Percentiles rank a stretch among this genome's conserved stretches.
Evolutionary conservation across 192 early-diverging fungal genomes (phyloP).

Genomic region (Coemansia sp.): DNA sequence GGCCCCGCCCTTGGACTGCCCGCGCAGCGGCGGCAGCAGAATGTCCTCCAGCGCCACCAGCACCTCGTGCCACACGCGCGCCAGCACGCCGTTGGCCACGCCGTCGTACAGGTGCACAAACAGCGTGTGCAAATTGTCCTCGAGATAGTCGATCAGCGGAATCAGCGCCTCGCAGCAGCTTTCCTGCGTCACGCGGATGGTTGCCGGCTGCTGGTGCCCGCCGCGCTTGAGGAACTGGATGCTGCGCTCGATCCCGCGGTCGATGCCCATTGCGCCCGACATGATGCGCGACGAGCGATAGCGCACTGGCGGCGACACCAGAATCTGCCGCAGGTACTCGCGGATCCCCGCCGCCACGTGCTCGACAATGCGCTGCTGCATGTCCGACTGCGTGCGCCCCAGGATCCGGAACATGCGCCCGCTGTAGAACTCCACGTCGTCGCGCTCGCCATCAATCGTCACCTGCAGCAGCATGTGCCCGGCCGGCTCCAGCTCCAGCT

Average conservation of each 20-base stretch:
- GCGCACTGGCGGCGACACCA: constrained; percentile 49
- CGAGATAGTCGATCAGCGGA: constrained; percentile 72
- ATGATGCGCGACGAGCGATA: constrained; percentile 29
- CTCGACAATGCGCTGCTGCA: constrained; percentile 67
- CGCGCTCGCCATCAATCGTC: constrained; percentile 73
- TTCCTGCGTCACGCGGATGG: constrained; percentile 43
- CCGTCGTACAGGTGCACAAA: constrained; percentile 63
- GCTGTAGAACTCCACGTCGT: constrained; percentile 81
- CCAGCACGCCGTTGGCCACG: constrained; percentile 62
- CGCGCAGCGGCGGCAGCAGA: constrained; percentile 65
- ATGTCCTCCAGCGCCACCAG: constrained; percentile 63
- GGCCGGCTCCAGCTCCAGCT: constrained; percentile 63
- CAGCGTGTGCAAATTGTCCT: constrained; percentile 62
- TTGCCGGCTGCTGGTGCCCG: constrained; percentile 32
- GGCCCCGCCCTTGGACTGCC: constrained; percentile 52
- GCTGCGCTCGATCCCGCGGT: constrained; percentile 53
- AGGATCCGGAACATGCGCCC: constrained; percentile 70
- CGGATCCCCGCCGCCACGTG: constrained; percentile 63
- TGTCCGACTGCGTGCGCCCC: constrained; percentile 64
- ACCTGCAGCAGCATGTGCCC: constrained; percentile 65
- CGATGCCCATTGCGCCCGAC: constrained; percentile 10
- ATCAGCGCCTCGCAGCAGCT: constrained; percentile 64
- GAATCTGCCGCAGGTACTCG: constrained; percentile 61
- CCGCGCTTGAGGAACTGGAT: constrained; percentile 50
- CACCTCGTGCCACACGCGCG: constrained; percentile 70